A percentile compares a stretch with the other conserved stretches of the same genome.
Conservation (phyloP, 371 early-diverging fungal genomes). For the Thermomucor indicae-seudaticae region DNA sequence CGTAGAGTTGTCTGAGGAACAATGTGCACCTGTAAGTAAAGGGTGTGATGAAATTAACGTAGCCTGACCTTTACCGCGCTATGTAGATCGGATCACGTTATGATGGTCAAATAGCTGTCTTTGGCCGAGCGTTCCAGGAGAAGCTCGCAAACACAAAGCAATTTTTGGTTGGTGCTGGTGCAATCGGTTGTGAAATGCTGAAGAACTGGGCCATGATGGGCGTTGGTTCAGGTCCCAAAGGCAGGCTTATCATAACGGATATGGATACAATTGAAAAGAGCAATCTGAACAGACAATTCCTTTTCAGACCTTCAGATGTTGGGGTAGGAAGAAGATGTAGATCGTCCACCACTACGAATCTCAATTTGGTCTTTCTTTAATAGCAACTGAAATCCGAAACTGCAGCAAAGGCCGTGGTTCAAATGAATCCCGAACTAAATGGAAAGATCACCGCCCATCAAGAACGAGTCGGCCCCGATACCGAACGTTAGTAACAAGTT, state of each 20-base stretch:
- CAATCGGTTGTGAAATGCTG: constrained; percentile 99
- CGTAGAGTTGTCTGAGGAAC: constrained; percentile 62
- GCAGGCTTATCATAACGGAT: constrained; percentile 93
- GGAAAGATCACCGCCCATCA: constrained; percentile 85
- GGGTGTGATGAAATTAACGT: neutral
- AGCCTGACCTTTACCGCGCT: neutral
- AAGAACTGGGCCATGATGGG: constrained; percentile 99
- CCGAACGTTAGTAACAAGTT: constrained; percentile 63
- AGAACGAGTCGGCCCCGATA: constrained; percentile 96
- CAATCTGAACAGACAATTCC: constrained; percentile 98
- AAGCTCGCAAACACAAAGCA: constrained; percentile 84
- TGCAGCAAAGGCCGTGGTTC: constrained; percentile 88
- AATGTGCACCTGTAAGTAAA: constrained; percentile 60
- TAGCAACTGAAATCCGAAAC: constrained; percentile 91
- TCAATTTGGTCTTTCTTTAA: neutral
- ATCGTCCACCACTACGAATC: neutral
- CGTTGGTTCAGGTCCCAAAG: constrained; percentile 84
- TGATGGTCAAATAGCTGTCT: constrained; percentile 93
- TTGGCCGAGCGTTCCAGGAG: constrained; percentile 91
- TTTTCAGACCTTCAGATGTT: constrained; percentile 94
- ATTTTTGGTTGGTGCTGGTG: constrained; percentile 99
- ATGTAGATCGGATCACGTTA: constrained; percentile 77
- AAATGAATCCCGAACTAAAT: constrained; percentile 89
- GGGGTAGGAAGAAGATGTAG: constrained; percentile 41
- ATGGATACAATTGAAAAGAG: constrained; percentile 99